phyloP scores from a whole-genome alignment of 495 filamentous ascomycete genomes.

The Penicillium riverlandense region DNA sequence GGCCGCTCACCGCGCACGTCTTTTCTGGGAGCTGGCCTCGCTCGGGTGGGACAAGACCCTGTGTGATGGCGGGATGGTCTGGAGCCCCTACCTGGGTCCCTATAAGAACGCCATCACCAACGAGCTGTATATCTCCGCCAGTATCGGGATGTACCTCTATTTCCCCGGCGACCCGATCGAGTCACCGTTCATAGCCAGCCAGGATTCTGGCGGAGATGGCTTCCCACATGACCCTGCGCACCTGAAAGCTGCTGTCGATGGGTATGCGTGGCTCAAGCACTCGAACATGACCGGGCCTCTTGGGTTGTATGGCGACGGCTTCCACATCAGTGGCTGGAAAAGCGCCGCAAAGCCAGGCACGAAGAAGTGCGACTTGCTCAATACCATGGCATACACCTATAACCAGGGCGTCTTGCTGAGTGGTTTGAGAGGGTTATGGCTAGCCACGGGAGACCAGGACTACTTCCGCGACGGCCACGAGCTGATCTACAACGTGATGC shows the following conservation, averaged over 20 bases:
- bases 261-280: conserved; percentile 68
- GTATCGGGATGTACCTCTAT: conserved; percentile 83
- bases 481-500: conserved; percentile 63
- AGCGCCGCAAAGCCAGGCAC: conserved; percentile 39
- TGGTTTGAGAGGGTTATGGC: conserved; percentile 73
- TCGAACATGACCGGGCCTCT: conserved; percentile 74
- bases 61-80: conserved; percentile 87
- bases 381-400: conserved; percentile 91
- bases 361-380: conserved; percentile 63
- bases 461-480: conserved; percentile 77
- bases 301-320: conserved; percentile 86
- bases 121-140: conserved; percentile 78
- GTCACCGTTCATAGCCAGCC: conserved; percentile 51
- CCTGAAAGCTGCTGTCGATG: conserved; percentile 65
- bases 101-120: conserved; percentile 99
- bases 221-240: conserved; percentile 54
- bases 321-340: conserved; percentile 69
- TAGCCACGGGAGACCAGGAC: conserved; percentile 52
- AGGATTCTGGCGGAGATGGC: too few species aligned
- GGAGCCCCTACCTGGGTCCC: conserved; percentile 73
- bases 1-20: conserved; percentile 77
- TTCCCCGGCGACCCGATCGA: conserved; percentile 73
- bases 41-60: conserved; percentile 75
- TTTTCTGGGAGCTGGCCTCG: conserved; percentile 82
- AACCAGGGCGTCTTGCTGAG: conserved; percentile 94